Evolutionary conservation across 345 rosid genomes (phyloP).

Genomic region (Raphanus raphanistrum): DNA sequence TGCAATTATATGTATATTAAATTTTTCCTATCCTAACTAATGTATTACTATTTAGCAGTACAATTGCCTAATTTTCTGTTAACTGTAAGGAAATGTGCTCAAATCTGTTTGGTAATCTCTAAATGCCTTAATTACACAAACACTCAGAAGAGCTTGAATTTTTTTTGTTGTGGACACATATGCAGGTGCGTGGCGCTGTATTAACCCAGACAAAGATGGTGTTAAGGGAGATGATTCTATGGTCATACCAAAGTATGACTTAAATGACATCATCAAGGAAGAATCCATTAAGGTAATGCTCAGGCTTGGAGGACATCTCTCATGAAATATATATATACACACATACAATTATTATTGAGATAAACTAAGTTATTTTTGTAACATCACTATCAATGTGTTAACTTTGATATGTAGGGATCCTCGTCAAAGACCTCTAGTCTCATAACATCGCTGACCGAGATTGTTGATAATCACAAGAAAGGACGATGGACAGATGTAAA

Average conservation of each 20-base stretch:
- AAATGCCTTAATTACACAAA: neutral
- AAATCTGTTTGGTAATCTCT: neutral
- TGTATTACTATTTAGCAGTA: no score
- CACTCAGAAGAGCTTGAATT: neutral
- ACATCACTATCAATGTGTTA: neutral
- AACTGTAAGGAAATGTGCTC: no score
- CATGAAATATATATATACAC: no score
- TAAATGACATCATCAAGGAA: slow-evolving; percentile 17
- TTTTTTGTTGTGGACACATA: neutral
- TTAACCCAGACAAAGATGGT: slow-evolving; percentile 10
- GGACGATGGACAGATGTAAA: neutral
- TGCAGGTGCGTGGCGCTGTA: slow-evolving; percentile 16
- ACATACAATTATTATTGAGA: neutral
- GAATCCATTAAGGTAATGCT: slow-evolving; percentile 7
- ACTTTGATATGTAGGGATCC: slow-evolving; percentile 12
- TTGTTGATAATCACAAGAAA: neutral
- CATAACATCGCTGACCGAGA: neutral
- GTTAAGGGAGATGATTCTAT: slow-evolving; percentile 5
- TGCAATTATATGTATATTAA: neutral
- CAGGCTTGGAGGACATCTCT: neutral
- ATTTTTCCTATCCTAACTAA: no score
- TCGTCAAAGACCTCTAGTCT: slow-evolving; percentile 24
- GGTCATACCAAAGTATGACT: slow-evolving; percentile 10
- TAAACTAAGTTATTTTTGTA: neutral
- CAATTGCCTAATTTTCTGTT: no score